Evolutionary conservation across 2,329 filamentous ascomycete genomes (phyloP).

Genomic region (Neurospora sp.): DNA sequence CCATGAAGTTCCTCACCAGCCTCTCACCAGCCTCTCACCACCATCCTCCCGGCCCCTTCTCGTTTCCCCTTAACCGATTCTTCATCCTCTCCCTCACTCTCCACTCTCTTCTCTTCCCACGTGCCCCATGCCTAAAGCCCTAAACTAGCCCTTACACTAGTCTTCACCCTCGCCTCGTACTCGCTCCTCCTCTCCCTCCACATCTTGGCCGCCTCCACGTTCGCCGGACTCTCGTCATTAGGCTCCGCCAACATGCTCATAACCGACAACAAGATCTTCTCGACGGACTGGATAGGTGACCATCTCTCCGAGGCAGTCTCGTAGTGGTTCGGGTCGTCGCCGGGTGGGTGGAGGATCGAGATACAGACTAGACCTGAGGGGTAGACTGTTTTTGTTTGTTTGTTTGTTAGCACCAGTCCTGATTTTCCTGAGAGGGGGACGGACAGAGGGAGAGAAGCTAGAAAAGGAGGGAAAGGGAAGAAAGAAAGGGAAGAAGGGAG

Average conservation of each 20-base stretch:
- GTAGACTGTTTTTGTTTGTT: conserved; percentile 56
- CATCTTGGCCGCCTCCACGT: conserved; percentile 93
- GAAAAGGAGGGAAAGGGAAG: neutral
- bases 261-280: conserved; percentile 93
- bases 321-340: conserved; percentile 97
- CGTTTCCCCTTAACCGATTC: neutral
- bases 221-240: conserved; percentile 93
- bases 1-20: neutral
- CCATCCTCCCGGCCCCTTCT: neutral
- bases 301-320: conserved; percentile 92
- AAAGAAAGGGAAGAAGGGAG: neutral
- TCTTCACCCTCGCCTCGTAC: conserved; percentile 79
- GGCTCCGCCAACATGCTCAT: conserved; percentile 98
- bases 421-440: too few species aligned
- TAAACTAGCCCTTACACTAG: conserved; percentile 69
- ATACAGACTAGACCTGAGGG: conserved; percentile 89
- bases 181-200: conserved; percentile 77
- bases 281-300: conserved; percentile 93
- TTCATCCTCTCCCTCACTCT: neutral
- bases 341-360: conserved; percentile 92
- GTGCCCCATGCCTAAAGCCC: conserved; percentile 44
- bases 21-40: neutral
- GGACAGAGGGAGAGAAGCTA: too few species aligned
- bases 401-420: neutral
- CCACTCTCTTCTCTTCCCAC: neutral